These are phyloP conservation scores for Daucus carota DNA, from an alignment of 129 eudicot species.

Conservation along the genomic window DH1_v3.0 NC_030388.2:8092001-8092500, in stretches of 20 bases:
- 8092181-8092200: constrained; percentile 76
- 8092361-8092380: no score
- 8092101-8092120: no score
- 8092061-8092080: no score
- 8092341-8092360: no score
- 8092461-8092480: background rate
- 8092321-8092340: background rate
- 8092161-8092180: constrained; percentile 85
- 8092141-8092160: constrained; percentile 89
- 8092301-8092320: constrained; percentile 6
- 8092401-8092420: background rate
- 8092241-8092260: constrained; percentile 38
- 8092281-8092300: constrained; percentile 26
- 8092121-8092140: constrained; percentile 13
- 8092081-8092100: no score
- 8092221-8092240: constrained; percentile 77
- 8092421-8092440: background rate
- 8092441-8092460: background rate
- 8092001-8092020: no score
- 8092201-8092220: constrained; percentile 69
- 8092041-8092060: no score
- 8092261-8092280: constrained; percentile 64
- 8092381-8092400: background rate
- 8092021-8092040: no score
- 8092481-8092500: background rate